Evolutionary conservation across 441 rosid species (phyloP).

Genomic region (Corymbia citriodora): DNA sequence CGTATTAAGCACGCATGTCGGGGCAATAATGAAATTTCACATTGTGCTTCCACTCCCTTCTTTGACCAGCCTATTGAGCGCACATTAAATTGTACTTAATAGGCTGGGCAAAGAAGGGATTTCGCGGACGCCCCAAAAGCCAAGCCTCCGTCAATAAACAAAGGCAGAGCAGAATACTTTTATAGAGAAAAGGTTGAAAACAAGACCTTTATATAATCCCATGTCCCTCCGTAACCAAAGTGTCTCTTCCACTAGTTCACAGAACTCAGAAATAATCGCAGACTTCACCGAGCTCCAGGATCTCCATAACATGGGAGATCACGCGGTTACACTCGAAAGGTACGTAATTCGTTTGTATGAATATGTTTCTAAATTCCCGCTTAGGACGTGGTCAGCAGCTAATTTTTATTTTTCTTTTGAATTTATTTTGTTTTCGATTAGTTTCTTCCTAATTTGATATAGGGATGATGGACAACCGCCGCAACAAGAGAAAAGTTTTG

Average conservation of each 20-base stretch:
- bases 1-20: too few species aligned
- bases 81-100: background rate
- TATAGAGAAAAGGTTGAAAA: background rate
- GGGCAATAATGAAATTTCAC: too few species aligned
- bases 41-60: background rate
- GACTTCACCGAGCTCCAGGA: background rate
- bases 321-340: accelerated
- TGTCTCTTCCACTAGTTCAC: too few species aligned
- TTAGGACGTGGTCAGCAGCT: accelerated
- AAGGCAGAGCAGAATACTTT: background rate
- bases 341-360: background rate
- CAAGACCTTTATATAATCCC: background rate
- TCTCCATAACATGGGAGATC: accelerated
- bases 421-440: background rate
- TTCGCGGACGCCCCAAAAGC: accelerated
- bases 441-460: accelerated
- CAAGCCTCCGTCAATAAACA: background rate
- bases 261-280: background rate
- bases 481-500: accelerated
- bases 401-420: background rate
- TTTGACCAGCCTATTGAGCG: too few species aligned
- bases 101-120: background rate
- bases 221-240: accelerated
- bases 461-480: accelerated
- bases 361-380: background rate